Percentiles rank a stretch among this genome's conserved stretches.
These are phyloP conservation scores for Ophiostoma novo-ulmi DNA, from an alignment of 2,329 filamentous ascomycete species.

Conservation along the genomic window DNA sequence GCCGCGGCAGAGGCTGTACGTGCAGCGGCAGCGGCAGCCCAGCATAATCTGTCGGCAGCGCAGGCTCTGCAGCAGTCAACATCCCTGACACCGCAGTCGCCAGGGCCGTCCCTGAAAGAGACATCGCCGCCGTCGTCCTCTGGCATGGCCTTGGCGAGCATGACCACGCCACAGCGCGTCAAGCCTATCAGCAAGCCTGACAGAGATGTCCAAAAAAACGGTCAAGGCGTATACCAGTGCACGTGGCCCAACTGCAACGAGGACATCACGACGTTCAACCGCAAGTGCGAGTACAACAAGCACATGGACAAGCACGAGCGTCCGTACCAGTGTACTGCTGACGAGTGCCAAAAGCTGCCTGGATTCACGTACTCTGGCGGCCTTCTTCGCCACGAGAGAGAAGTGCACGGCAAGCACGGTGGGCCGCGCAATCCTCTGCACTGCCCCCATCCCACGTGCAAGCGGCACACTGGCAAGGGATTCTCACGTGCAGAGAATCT, in stretches of 20 bases:
- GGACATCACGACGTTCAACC: slow-evolving; percentile 60
- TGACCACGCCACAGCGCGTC: slow-evolving; percentile 33
- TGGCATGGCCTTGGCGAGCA: background rate
- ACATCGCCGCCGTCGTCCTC: slow-evolving; percentile 30
- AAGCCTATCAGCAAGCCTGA: slow-evolving; percentile 57
- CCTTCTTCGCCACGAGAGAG: slow-evolving; percentile 80
- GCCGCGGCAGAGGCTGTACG: slow-evolving; percentile 16
- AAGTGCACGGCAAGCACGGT: slow-evolving; percentile 87
- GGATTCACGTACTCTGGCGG: slow-evolving; percentile 95
- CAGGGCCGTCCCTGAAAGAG: slow-evolving; percentile 30
- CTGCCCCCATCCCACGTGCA: slow-evolving; percentile 83
- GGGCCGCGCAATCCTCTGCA: slow-evolving; percentile 82
- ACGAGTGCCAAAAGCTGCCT: slow-evolving; percentile 83
- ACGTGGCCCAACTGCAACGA: slow-evolving; percentile 64
- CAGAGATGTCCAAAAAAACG: slow-evolving; percentile 55
- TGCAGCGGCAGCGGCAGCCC: background rate
- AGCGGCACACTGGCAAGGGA: slow-evolving; percentile 78
- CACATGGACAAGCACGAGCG: slow-evolving; percentile 98
- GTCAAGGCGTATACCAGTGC: slow-evolving; percentile 72
- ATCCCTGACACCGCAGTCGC: slow-evolving; percentile 20
- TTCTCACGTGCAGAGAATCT: slow-evolving; percentile 93
- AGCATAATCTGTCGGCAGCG: background rate
- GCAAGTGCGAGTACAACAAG: slow-evolving; percentile 94
- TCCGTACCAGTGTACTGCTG: slow-evolving; percentile 77
- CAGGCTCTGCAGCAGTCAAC: background rate